Conservation (phyloP, 164 flowering plant genomes). For the Piper betle region DNA sequence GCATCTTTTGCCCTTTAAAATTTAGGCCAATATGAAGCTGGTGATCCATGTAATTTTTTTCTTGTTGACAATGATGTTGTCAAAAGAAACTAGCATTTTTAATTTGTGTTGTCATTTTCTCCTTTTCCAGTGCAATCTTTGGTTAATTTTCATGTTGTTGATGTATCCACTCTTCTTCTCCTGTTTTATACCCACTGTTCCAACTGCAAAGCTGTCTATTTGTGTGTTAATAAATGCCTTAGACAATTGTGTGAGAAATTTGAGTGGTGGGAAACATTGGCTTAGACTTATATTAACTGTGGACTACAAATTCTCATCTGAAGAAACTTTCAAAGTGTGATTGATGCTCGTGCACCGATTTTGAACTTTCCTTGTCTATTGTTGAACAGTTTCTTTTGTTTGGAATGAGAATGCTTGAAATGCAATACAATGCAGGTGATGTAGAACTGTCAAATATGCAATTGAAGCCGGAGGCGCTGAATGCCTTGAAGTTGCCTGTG, state of each 20-base stretch:
- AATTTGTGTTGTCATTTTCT: too few relatives aligned
- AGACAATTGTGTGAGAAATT: not conserved
- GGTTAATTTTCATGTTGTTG: too few relatives aligned
- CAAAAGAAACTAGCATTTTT: too few relatives aligned
- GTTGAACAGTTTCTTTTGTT: not conserved
- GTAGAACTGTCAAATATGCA: slow-evolving; percentile 96
- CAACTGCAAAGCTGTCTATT: too few relatives aligned
- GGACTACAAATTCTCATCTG: too few relatives aligned
- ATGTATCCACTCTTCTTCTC: too few relatives aligned
- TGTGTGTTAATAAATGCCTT: not conserved
- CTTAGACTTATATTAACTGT: not conserved
- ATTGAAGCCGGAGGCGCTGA: slow-evolving; percentile 97
- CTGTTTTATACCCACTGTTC: too few relatives aligned
- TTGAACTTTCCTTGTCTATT: not conserved
- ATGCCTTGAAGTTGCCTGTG: slow-evolving; percentile 90
- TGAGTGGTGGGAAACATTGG: not conserved
- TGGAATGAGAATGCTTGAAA: not conserved
- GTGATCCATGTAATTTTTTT: too few relatives aligned
- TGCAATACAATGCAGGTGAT: slow-evolving; percentile 61
- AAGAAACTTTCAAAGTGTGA: too few relatives aligned
- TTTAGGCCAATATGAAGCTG: too few relatives aligned
- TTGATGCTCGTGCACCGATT: not conserved
- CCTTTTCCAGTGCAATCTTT: too few relatives aligned
- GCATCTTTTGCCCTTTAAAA: not conserved
- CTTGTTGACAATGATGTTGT: too few relatives aligned